These are phyloP conservation scores for Chenopodium quinoa DNA, from an alignment of 148 eudicot genomes.

Conservation along the genomic window DNA sequence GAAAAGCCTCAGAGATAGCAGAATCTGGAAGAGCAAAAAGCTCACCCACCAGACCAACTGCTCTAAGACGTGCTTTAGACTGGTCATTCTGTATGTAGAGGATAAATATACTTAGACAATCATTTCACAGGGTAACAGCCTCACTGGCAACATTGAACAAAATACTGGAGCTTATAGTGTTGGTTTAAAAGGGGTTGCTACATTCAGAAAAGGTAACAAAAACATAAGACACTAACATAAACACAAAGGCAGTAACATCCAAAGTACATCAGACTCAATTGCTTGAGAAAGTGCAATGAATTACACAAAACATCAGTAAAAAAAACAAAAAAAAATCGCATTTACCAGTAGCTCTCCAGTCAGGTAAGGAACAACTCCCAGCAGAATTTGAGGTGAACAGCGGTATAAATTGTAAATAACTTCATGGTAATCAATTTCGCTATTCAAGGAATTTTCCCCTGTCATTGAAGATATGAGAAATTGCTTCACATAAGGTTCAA, in stretches of 20 bases:
- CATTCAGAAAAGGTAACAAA: conserved; percentile 19
- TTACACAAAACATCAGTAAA: background rate
- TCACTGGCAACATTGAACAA: background rate
- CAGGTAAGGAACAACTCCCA: conserved; percentile 78
- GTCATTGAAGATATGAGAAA: conserved; percentile 81
- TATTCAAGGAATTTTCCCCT: conserved; percentile 52
- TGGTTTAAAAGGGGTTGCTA: background rate
- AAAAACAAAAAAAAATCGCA: background rate
- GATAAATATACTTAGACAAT: background rate
- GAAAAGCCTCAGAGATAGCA: conserved; percentile 65
- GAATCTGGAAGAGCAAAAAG: conserved; percentile 81
- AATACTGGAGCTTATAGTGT: background rate
- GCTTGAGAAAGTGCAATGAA: conserved; percentile 12
- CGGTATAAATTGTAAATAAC: conserved; percentile 74
- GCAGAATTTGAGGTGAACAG: conserved; percentile 83
- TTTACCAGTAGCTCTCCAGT: conserved; percentile 94
- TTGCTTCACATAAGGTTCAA: conserved; percentile 82
- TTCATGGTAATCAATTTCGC: conserved; percentile 71
- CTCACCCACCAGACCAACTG: conserved; percentile 79
- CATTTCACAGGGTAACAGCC: conserved; percentile 5
- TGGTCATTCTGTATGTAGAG: conserved; percentile 64
- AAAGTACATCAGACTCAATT: background rate
- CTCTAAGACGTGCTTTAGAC: conserved; percentile 71
- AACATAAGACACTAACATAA: background rate
- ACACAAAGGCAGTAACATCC: background rate